Base-by-base conservation (phyloP, 495 filamentous ascomycete species). In the Choiromyces venosus region DNA sequence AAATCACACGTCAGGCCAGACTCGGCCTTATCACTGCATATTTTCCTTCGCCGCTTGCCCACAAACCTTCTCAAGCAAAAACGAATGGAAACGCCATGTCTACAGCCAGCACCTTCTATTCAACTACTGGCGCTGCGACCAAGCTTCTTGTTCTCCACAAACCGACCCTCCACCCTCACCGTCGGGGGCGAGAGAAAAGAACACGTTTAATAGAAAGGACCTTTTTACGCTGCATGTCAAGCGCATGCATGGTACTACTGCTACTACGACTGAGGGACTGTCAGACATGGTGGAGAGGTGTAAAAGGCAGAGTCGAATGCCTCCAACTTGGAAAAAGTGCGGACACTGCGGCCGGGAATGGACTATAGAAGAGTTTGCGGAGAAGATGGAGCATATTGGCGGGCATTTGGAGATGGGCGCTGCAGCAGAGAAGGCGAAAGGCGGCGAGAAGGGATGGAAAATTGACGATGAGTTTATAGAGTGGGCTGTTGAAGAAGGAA, bases 31-130 rank as follows among this genome's bases (percentile, higher is more conserved):
- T 33, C 52, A 61, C 52, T 61, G 52, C 33, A 33, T 61, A 33
- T 61, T 61, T 61, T 61, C 52, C 52, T 61, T 61, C 52, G 52
- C 52, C 5, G 29, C 52, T 18, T 61, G 52, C 52, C 52, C 52
- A 61, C 52, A 61, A 33, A 61, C 52, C 10, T 61, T 61, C 16
- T 61, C 88, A 12, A 93, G 91, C 52, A 97, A 97, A 82, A 97
- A 96, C 78, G 94, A 97, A 81, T 97, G 94, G 94, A 95, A 97
- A 82, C 89, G 94, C 0, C 94, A 97, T 82, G 88, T 94, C 79
- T 83, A 83, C 39, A 90, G 91, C 5, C 90, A 96, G 81, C 94
- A 97, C 81, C 85, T 97, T 56, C 87, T 89, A 65, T 85, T 92
- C 18, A 85, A 88, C 66, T 92, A 90, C 84, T 97, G 90, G 87